Conservation (phyloP, 2,329 filamentous ascomycete species). For the Nothophaeocryptopus gaeumannii region DNA sequence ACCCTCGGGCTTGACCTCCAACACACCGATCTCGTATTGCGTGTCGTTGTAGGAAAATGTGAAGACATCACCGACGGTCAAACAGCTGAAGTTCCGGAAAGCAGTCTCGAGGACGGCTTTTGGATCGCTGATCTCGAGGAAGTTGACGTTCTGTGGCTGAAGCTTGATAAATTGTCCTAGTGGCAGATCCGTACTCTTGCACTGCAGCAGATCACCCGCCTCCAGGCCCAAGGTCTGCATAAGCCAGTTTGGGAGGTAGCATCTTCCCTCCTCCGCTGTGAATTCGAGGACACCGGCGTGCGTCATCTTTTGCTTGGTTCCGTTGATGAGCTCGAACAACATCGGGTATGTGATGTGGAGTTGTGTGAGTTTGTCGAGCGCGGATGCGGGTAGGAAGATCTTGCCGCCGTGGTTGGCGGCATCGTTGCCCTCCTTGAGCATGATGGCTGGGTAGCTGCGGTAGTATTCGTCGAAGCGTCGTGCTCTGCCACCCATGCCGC, state of each 20-base stretch:
- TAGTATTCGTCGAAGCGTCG: conserved; percentile 98
- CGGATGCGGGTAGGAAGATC: conserved; percentile 93
- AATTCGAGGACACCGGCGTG: conserved; percentile 97
- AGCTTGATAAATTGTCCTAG: conserved; percentile 92
- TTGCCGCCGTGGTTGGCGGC: conserved; percentile 90
- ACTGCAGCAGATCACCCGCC: conserved; percentile 88
- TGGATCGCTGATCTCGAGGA: conserved; percentile 94
- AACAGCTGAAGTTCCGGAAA: conserved; percentile 90
- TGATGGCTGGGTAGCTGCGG: conserved; percentile 90
- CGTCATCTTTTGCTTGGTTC: conserved; percentile 72
- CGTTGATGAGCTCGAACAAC: conserved; percentile 93
- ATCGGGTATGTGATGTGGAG: conserved; percentile 97
- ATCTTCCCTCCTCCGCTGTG: conserved; percentile 92
- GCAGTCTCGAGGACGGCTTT: conserved; percentile 96
- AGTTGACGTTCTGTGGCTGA: conserved; percentile 87
- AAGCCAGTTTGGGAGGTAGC: conserved; percentile 96
- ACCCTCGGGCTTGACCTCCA: conserved; percentile 86
- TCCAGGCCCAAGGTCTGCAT: conserved; percentile 90
- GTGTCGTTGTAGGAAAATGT: conserved; percentile 96
- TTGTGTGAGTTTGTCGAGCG: conserved; percentile 92
- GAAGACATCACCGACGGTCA: conserved; percentile 92
- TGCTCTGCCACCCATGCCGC: conserved; percentile 46
- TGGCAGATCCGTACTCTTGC: conserved; percentile 90
- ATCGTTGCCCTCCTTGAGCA: conserved; percentile 86
- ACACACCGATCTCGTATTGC: conserved; percentile 84